Evolutionary conservation across 192 early-diverging fungal genomes (phyloP), one percentile per base, ranked within the genome.

Genomic region (Rhizophagus sp.): DNA sequence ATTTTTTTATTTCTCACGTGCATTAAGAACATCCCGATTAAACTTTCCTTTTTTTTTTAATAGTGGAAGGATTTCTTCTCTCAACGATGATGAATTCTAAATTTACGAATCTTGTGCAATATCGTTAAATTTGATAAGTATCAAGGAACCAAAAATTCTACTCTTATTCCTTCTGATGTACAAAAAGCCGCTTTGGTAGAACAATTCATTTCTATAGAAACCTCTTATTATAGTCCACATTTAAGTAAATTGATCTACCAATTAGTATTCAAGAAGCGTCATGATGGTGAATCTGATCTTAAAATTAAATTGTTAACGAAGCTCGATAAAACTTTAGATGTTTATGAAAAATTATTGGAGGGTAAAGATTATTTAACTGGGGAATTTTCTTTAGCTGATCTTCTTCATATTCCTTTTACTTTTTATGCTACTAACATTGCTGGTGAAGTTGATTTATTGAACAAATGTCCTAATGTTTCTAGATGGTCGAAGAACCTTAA

Each of bases 31-130:
- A 30, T 30, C 27, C 27, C 1, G 27, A 39, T 34, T 30, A 0
- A 70, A 34, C 34, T 34, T 34, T 62, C 11, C 12, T 22, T 36
- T 22, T 5, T 62, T 36, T 62, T 62, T 15, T 33, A 12, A 39
- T 39, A 75, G 74, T 61, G 86, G 84, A 50, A 66, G 81, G 62
- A 78, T 86, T 27, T 84, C 86, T n/a, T 81, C 84, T 33, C 80
- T 87, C 52, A 74, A 81, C 24, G 83, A 87, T 57, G 84, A 65
- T 7, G 76, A 50, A 57, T 82, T 76, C 10, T 30, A 49, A 25
- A 47, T 87, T 10, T 84, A 66, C n/a, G 86, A 87, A 66, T 83
- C 84, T 11, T 83, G 80, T 50, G 84, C 86, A 10, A 87, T 87
- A 33, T 24, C 30, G 25, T 75, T 83, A 25, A 86, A 87, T 61